Evolutionary conservation across 768 basidiomycete species (phyloP), one percentile per base, ranked within the genome.

Genomic region (Thelephora ganbajun): DNA sequence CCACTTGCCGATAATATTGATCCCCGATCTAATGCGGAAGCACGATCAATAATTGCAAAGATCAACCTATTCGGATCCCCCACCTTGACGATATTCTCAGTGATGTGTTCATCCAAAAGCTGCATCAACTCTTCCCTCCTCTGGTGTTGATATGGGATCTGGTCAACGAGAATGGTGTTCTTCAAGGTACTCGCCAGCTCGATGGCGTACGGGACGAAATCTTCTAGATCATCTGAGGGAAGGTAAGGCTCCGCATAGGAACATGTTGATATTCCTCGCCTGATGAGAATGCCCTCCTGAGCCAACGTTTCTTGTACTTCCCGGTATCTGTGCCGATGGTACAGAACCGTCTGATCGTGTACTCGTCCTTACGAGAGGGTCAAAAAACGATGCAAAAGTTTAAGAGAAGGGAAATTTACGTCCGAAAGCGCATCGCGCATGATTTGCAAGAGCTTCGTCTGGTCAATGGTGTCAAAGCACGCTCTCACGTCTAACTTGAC

Each of bases 401-500:
- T 19, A 20, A 23, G 9, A 43, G 22, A 19, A 47, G 36, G 19
- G 33, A 19, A 19, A 39, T 56, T 5, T 50, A 83, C 89, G 67
- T 88, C 79, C 0, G 80, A 78, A 43, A 99, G 68, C 2, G 97
- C 57, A 2, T 76, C 65, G 9, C 74, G 70, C 22, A 98, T 62
- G 34, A 99, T 87, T 35, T 76, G 69, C 30, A 98, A 63, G 39
- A 99, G 64, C 56, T 83, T 92, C 6, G 75, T 70, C 61, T 98
- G 96, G 33, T 90, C 80, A 49, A 98, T 98, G 0, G 86, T 90
- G 63, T 99, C 96, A 68, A 97, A 99, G 55, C 92, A 96, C 6
- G 94, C 83, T 51, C 84, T 84, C 14, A 98, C 91, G 59, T 99
- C 96, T 20, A 96, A 77, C 62, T 99, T 99, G 45, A 92, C 93